Percentiles rank a stretch among this genome's conserved stretches.
These are phyloP conservation scores for Ceratobasidium sp. DNA, from an alignment of 1,284 basidiomycete species.

Conservation along the genomic window DNA sequence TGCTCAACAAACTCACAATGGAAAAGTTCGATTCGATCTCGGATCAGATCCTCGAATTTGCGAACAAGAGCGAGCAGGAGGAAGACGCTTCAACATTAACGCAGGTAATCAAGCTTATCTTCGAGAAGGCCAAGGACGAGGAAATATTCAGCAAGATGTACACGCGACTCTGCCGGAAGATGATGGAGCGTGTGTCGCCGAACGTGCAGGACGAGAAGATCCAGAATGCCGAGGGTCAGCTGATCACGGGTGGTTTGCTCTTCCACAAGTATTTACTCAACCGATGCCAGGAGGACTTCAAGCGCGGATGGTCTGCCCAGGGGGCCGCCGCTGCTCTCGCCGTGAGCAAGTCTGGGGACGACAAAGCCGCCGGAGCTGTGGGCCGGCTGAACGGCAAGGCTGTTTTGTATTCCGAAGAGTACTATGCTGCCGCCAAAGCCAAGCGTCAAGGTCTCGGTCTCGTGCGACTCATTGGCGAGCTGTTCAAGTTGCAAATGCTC, in stretches of 20 bases:
- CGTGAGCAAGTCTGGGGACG: constrained; percentile 63
- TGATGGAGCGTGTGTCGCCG: constrained; percentile 89
- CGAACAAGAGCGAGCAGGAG: constrained; percentile 93
- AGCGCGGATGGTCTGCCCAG: too few species aligned
- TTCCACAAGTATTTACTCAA: too few species aligned
- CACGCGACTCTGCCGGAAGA: constrained; percentile 91
- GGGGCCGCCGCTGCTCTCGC: constrained; percentile 62
- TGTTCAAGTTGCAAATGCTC: too few species aligned
- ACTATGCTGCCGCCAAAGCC: constrained; percentile 93
- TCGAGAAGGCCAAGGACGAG: too few species aligned
- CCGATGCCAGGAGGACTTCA: too few species aligned
- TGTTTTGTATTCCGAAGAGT: constrained; percentile 80
- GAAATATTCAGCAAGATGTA: constrained; percentile 98
- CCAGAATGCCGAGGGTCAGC: constrained; percentile 79
- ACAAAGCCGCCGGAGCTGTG: constrained; percentile 63
- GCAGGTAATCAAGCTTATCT: too few species aligned
- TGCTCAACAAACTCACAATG: constrained; percentile 97
- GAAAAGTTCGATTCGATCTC: constrained; percentile 97
- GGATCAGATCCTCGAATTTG: constrained; percentile 91
- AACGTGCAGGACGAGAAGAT: constrained; percentile 89
- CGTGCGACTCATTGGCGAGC: constrained; percentile 96
- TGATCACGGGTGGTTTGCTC: too few species aligned
- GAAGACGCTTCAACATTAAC: constrained; percentile 93
- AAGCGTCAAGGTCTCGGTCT: constrained; percentile 97
- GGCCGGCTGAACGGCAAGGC: constrained; percentile 63